A percentile compares a stretch with the other conserved stretches of the same genome.
phyloP scores from a whole-genome alignment of 2,329 filamentous ascomycete genomes.

The Escovopsis weberi region DNA sequence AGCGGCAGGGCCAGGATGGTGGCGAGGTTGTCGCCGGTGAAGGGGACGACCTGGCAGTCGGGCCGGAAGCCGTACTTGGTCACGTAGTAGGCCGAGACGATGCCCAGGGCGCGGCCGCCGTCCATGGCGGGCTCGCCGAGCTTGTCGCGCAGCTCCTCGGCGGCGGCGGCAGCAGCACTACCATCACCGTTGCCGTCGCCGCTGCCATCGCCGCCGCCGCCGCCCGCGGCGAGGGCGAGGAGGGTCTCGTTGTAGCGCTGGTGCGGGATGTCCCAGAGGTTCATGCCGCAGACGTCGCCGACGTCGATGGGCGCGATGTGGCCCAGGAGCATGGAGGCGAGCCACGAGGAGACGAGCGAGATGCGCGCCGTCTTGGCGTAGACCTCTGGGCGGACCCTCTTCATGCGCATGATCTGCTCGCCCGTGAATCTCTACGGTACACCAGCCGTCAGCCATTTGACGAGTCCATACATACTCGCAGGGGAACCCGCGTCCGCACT shows the following conservation, averaged over 20 bases:
- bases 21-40: slow-evolving; percentile 91
- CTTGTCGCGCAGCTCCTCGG: slow-evolving; percentile 53
- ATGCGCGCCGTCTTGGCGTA: slow-evolving; percentile 74
- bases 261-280: slow-evolving; percentile 77
- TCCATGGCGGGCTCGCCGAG: slow-evolving; percentile 69
- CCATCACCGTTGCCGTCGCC: too few species aligned
- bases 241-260: slow-evolving; percentile 62
- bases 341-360: slow-evolving; percentile 87
- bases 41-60: slow-evolving; percentile 66
- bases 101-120: slow-evolving; percentile 65
- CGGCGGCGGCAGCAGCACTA: slow-evolving; percentile 6
- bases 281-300: slow-evolving; percentile 90
- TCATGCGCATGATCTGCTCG: slow-evolving; percentile 87
- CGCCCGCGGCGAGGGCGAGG: slow-evolving; percentile 58
- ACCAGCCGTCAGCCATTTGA: too few species aligned
- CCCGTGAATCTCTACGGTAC: slow-evolving; percentile 70
- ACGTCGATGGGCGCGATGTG: slow-evolving; percentile 81
- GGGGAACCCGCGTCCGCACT: too few species aligned
- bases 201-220: slow-evolving; percentile 26
- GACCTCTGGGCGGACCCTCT: slow-evolving; percentile 62
- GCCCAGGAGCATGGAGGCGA: slow-evolving; percentile 81
- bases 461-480: too few species aligned
- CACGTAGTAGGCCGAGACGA: slow-evolving; percentile 66
- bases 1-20: slow-evolving; percentile 87
- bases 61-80: slow-evolving; percentile 60